phyloP scores from a whole-genome alignment of 192 early-diverging fungal species.

The Podila minutissima region DNA sequence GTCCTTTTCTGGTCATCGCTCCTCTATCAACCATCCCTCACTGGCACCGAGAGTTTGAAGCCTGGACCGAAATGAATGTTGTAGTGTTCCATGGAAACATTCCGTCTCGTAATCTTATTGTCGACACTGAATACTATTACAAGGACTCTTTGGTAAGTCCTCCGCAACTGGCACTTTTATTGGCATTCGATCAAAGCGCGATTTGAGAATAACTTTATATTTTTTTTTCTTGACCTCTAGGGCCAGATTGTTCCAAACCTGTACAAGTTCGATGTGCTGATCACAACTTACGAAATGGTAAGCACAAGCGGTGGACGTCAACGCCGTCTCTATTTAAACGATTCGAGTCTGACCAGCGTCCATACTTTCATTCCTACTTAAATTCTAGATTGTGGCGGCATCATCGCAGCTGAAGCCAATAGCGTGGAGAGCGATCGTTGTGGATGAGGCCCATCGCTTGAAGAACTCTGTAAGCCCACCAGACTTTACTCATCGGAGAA shows the following conservation, averaged over 20 bases:
- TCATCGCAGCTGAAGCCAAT: conserved; percentile 76
- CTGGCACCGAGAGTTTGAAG: conserved; percentile 62
- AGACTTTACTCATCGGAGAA: not conserved
- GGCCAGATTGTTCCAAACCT: conserved; percentile 57
- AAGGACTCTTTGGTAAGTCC: conserved; percentile 36
- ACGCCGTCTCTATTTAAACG: too few relatives aligned
- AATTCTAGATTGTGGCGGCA: conserved; percentile 57
- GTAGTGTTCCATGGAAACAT: conserved; percentile 70
- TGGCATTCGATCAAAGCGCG: not conserved
- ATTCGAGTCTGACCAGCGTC: too few relatives aligned
- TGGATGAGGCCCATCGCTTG: conserved; percentile 89
- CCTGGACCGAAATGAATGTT: conserved; percentile 51
- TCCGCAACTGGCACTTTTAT: conserved; percentile 48
- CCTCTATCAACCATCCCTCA: conserved; percentile 64
- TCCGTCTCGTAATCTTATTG: conserved; percentile 74
- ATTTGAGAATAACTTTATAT: not conserved
- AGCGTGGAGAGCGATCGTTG: conserved; percentile 74
- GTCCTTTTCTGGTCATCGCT: conserved; percentile 77
- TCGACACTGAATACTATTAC: conserved; percentile 79
- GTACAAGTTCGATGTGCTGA: conserved; percentile 71
- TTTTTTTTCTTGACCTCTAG: conserved; percentile 35
- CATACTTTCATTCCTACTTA: too few relatives aligned
- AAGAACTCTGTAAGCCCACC: conserved; percentile 72
- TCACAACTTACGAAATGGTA: conserved; percentile 66
- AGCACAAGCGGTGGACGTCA: too few relatives aligned